These are phyloP conservation scores for Dactylonectria estremocensis DNA, from an alignment of 2,329 filamentous ascomycete genomes.

Conservation along the genomic window DNA sequence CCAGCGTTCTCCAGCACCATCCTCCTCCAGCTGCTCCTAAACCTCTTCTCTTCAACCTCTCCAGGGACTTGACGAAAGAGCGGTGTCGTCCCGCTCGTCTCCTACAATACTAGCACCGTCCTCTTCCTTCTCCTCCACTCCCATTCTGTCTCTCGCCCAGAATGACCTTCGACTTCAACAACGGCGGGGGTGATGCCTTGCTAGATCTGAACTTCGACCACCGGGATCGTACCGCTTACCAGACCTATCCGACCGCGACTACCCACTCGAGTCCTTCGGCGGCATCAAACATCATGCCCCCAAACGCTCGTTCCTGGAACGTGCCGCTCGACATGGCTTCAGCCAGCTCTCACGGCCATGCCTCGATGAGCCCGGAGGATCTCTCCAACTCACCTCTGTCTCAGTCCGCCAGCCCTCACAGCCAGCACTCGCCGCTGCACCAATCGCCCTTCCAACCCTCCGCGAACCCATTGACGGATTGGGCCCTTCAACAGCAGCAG, in stretches of 20 bases:
- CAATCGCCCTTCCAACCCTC: slow-evolving; percentile 65
- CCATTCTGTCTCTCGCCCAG: slow-evolving; percentile 55
- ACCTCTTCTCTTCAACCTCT: slow-evolving; percentile 48
- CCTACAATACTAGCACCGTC: slow-evolving; percentile 55
- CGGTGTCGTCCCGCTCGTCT: slow-evolving; percentile 59
- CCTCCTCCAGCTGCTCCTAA: slow-evolving; percentile 48
- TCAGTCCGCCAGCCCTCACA: slow-evolving; percentile 66
- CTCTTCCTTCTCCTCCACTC: slow-evolving; percentile 51
- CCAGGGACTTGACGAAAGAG: slow-evolving; percentile 58
- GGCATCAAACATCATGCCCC: slow-evolving; percentile 53
- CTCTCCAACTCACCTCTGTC: slow-evolving; percentile 64
- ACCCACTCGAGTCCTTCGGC: slow-evolving; percentile 53
- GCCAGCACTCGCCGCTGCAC: slow-evolving; percentile 65
- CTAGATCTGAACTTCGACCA: slow-evolving; percentile 74
- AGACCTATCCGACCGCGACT: slow-evolving; percentile 47
- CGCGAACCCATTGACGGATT: slow-evolving; percentile 71
- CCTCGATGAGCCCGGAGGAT: slow-evolving; percentile 67
- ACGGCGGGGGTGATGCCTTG: slow-evolving; percentile 70
- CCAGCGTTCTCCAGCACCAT: slow-evolving; percentile 47
- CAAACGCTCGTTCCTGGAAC: slow-evolving; percentile 61
- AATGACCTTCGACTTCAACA: slow-evolving; percentile 74
- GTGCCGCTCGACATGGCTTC: slow-evolving; percentile 69
- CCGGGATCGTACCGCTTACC: slow-evolving; percentile 66
- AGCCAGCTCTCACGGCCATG: slow-evolving; percentile 59
- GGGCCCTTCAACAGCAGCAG: slow-evolving; percentile 72